Evolutionary conservation across 2,329 filamentous ascomycete species (phyloP).

Genomic region (Penicillium sp.): DNA sequence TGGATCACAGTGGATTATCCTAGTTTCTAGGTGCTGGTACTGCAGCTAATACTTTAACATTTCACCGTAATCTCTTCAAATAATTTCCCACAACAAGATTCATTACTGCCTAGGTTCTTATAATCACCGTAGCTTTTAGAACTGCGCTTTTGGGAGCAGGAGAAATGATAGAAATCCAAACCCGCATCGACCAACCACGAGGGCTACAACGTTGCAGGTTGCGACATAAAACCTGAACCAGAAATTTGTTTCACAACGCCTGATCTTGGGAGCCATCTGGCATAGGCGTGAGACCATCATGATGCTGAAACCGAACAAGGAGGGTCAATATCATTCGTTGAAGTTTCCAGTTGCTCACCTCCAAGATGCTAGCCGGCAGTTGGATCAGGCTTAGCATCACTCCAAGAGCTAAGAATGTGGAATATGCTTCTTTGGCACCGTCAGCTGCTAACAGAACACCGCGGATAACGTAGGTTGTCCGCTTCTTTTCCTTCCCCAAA

Average conservation of each 20-base stretch:
- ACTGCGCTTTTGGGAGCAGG: not conserved
- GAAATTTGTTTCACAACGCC: conserved; percentile 16
- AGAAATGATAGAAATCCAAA: not conserved
- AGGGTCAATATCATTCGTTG: conserved; percentile 9
- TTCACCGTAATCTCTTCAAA: not conserved
- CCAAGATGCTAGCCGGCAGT: not conserved
- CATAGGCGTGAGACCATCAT: conserved; percentile 1
- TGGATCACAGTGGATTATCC: not conserved
- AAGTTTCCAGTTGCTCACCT: conserved; percentile 3
- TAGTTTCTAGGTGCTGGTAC: no score
- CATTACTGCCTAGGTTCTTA: not conserved
- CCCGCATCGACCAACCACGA: conserved; percentile 5
- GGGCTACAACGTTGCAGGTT: not conserved
- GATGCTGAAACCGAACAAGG: conserved; percentile 5
- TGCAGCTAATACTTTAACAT: not conserved
- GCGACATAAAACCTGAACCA: not conserved
- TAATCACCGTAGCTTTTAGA: not conserved
- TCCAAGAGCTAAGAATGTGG: conserved; percentile 3
- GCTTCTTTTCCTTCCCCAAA: no score
- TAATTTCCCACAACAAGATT: not conserved
- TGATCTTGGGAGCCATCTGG: conserved; percentile 3
- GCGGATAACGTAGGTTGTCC: not conserved
- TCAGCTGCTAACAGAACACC: not conserved
- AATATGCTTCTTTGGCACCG: not conserved
- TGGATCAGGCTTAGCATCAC: conserved; percentile 4